A percentile compares a stretch with the other conserved stretches of the same genome.
Conservation (phyloP, 805 yeast genomes). For the Sporopachydermia lactativora region DNA sequence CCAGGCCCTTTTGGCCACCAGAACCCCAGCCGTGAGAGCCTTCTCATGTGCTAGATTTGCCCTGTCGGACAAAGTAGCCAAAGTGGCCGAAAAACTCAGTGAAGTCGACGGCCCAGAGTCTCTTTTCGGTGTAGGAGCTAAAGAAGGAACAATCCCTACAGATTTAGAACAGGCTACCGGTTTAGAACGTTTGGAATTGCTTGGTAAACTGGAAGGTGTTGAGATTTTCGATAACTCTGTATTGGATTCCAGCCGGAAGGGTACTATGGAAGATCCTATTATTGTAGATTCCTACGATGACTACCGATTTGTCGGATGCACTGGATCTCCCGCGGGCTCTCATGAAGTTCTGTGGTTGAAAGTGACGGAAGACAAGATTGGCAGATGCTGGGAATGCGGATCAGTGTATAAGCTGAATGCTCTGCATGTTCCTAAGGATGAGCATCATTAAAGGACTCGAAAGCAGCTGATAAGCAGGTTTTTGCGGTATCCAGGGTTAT, state of each 20-base stretch:
- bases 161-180: constrained; percentile 97
- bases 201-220: constrained; percentile 91
- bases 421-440: constrained; percentile 50
- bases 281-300: constrained; percentile 82
- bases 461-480: too few species aligned
- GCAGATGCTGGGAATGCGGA: constrained; percentile 99
- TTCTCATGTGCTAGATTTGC: constrained; percentile 18
- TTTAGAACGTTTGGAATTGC: constrained; percentile 88
- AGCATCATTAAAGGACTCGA: constrained; percentile 30
- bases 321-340: constrained; percentile 89
- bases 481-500: too few species aligned
- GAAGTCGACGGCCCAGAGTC: constrained; percentile 71
- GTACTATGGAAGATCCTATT: constrained; percentile 84
- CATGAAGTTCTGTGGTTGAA: constrained; percentile 88
- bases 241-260: constrained; percentile 75
- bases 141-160: constrained; percentile 62
- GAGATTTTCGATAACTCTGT: constrained; percentile 87
- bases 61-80: constrained; percentile 28
- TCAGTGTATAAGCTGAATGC: constrained; percentile 80
- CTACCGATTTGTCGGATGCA: constrained; percentile 92
- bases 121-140: constrained; percentile 86
- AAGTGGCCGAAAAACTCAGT: constrained; percentile 52
- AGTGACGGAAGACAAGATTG: constrained; percentile 68
- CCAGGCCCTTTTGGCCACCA: neutral
- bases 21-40: constrained; percentile 17